Percentiles rank a stretch among this genome's conserved stretches.
Conservation (phyloP, 108 stramenopile species). For the Aureococcus anophagefferens region DNA sequence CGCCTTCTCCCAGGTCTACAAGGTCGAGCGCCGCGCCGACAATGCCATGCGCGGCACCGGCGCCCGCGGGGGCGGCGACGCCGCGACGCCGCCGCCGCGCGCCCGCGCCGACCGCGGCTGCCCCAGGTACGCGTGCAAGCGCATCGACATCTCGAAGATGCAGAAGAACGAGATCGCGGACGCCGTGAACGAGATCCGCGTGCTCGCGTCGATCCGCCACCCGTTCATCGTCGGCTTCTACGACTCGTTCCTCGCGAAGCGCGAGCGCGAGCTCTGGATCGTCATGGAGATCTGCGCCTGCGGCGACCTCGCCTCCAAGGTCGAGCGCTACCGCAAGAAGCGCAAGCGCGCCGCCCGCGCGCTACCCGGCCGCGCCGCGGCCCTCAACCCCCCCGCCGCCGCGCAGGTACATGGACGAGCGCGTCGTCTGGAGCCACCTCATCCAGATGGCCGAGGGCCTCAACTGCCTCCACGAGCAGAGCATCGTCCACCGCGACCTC, state of each 20-base stretch:
- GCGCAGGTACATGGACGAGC: conserved; percentile 30
- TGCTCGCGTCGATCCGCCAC: conserved; percentile 14
- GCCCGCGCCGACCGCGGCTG: background rate
- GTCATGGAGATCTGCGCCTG: conserved; percentile 28
- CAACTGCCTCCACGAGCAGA: conserved; percentile 61
- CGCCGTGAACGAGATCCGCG: conserved; percentile 19
- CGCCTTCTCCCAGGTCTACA: conserved; percentile 16
- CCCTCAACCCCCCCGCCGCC: conserved; percentile 15
- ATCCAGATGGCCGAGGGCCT: conserved; percentile 45
- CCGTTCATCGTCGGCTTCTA: conserved; percentile 27
- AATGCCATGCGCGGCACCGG: no score
- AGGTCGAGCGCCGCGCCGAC: conserved; percentile 8
- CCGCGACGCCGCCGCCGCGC: no score
- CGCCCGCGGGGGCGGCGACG: no score
- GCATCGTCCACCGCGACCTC: conserved; percentile 69
- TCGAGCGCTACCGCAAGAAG: conserved; percentile 1
- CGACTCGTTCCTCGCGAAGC: conserved; percentile 23
- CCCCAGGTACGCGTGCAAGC: conserved; percentile 23
- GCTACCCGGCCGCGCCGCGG: background rate
- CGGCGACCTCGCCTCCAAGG: conserved; percentile 27
- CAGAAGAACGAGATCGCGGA: conserved; percentile 18
- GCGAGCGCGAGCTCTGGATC: conserved; percentile 27
- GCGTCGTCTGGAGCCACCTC: conserved; percentile 23
- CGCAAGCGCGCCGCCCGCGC: background rate
- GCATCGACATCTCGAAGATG: conserved; percentile 28